phyloP scores from a whole-genome alignment of 306 rosid species.

The Vigna reflexopilosa region DNA sequence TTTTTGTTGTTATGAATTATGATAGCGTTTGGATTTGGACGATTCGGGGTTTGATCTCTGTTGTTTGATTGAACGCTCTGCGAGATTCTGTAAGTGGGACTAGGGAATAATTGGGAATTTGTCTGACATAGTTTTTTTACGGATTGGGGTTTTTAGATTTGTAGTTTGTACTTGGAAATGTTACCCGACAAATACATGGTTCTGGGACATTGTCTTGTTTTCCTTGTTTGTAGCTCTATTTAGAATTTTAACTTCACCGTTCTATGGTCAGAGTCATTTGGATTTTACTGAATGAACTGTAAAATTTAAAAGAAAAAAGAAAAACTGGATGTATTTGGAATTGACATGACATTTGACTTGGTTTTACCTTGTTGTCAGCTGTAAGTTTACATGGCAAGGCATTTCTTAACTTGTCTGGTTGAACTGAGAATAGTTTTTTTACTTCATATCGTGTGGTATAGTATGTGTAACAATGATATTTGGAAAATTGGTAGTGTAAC shows the following conservation, averaged over 20 bases:
- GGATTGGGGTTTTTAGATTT: slow-evolving; percentile 35
- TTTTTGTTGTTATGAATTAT: neutral
- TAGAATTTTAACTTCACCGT: neutral
- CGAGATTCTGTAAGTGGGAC: neutral
- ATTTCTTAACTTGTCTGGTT: neutral
- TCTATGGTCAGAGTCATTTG: neutral
- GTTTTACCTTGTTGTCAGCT: neutral
- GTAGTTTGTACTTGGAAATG: neutral
- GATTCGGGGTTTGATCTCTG: slow-evolving; percentile 12
- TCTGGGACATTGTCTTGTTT: neutral
- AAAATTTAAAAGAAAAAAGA: neutral
- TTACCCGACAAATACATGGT: neutral
- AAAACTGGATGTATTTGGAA: neutral
- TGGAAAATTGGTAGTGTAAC: slow-evolving; percentile 10
- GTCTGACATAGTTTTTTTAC: slow-evolving; percentile 3
- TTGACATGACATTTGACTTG: slow-evolving; percentile 6
- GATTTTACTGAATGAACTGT: neutral
- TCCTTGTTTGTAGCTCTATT: neutral
- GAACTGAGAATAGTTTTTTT: neutral
- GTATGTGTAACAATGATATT: neutral
- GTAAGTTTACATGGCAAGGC: neutral
- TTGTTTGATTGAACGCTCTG: neutral
- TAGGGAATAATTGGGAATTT: slow-evolving; percentile 33
- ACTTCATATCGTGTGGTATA: neutral
- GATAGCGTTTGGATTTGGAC: slow-evolving; percentile 28